Base-by-base conservation (phyloP, 305 asterid species). In the Fraxinus greggii region DNA sequence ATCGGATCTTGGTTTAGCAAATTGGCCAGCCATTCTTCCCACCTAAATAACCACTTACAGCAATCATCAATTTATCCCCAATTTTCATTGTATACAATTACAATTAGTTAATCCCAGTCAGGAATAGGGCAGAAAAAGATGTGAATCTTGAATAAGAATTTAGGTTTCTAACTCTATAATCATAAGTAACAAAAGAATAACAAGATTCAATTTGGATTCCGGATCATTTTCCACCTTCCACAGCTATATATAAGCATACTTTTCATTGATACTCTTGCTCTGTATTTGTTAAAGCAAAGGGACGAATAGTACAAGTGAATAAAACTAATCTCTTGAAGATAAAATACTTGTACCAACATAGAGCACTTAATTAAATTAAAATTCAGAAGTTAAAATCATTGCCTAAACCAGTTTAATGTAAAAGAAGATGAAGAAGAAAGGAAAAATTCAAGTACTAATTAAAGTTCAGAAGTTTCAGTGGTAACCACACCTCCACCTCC, bases 11-110 rank as follows among this genome's bases (percentile, higher is more conserved):
- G 98, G 98, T 88, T 94, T 94, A 59, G 98, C 98, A 78, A 94
- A 94, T 87, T 94, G 98, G 76, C 98, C 97, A 3, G 97, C 98
- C 97, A 94, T 94, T 86, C 98, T 87, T 80, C 97, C 98, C 75
- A 94, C 97, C 98, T 93, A 85, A 79, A 83, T 32, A 80, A 48
- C 40, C 56, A 76, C 24, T 29, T 32, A 40, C 70, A 63, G 77
- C 48, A 56, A 73, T 56, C 19, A n/a, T 31, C 15, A 69, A 10
- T 78, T 70, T 15, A 69, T 48, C 48, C 32, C 24, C 17, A 42
- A 21, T 45, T 32, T 38, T 69, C 17, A 31, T 33, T 26, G 42
- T 32, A 31, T 70, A 72, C 5, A 40, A 24, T 67, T 26, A 67
- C 17, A 24, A 38, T 67, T 48, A 38, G n/a, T 40, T 38, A 4